Percentiles rank a stretch among this genome's conserved stretches.
These are phyloP conservation scores for Arthroderma sp. DNA, from an alignment of 2,329 filamentous ascomycete genomes.

Conservation along the genomic window DNA sequence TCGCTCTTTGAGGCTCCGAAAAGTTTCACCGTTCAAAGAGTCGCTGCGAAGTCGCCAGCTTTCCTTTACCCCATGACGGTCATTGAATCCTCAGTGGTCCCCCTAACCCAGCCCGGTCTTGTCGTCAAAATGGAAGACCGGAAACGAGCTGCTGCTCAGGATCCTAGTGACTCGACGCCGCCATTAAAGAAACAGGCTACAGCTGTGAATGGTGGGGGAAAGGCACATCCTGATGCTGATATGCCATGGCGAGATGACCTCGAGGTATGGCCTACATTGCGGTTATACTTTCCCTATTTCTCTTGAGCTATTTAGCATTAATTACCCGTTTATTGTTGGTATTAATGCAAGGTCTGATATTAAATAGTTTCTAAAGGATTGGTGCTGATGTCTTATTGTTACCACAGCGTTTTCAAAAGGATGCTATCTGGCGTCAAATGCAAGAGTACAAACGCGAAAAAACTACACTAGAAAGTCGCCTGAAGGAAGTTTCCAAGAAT, in stretches of 20 bases:
- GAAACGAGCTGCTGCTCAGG: slow-evolving; percentile 79
- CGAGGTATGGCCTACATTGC: slow-evolving; percentile 44
- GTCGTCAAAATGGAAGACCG: slow-evolving; percentile 96
- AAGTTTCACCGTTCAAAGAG: too few species aligned
- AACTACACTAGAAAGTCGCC: slow-evolving; percentile 61
- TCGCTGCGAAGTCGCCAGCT: slow-evolving; percentile 4
- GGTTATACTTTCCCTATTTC: neutral
- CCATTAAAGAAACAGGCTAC: slow-evolving; percentile 80
- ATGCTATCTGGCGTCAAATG: slow-evolving; percentile 95
- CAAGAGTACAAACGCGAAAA: slow-evolving; percentile 93
- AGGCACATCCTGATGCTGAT: slow-evolving; percentile 51
- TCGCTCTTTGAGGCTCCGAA: neutral
- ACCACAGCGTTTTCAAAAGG: slow-evolving; percentile 74
- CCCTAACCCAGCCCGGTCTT: slow-evolving; percentile 65
- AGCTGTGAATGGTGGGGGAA: slow-evolving; percentile 53
- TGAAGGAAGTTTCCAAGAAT: slow-evolving; percentile 67
- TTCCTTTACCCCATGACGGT: slow-evolving; percentile 61
- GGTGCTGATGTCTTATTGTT: slow-evolving; percentile 16
- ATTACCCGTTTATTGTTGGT: neutral
- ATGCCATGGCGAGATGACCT: slow-evolving; percentile 59
- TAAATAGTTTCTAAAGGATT: neutral
- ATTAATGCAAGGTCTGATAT: neutral
- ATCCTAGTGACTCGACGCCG: slow-evolving; percentile 69
- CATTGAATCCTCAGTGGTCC: slow-evolving; percentile 59
- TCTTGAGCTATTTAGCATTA: neutral